These are phyloP conservation scores for Globisporangium barbulae DNA, from an alignment of 352 stramenopile species.

Conservation along the genomic window DNA sequence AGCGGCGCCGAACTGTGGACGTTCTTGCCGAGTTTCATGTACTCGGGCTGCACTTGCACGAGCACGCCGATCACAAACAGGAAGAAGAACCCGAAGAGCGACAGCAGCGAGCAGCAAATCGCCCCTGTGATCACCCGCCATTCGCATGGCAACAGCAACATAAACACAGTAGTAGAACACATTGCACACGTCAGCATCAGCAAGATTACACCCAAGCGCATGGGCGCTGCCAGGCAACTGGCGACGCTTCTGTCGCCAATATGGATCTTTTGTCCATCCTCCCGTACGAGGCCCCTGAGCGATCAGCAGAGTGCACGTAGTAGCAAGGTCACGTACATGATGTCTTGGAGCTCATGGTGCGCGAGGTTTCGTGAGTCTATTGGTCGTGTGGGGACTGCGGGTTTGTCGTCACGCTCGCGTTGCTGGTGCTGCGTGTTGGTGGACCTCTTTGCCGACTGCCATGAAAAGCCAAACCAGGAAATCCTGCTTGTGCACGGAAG, in stretches of 20 bases:
- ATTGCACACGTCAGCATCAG: neutral
- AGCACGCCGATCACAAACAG: slow-evolving; percentile 60
- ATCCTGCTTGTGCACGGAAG: neutral
- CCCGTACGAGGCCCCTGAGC: neutral
- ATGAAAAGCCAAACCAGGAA: slow-evolving; percentile 11
- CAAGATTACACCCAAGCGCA: neutral
- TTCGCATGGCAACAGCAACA: neutral
- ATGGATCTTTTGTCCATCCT: slow-evolving; percentile 8
- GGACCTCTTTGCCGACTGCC: slow-evolving; percentile 6
- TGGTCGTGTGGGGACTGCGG: neutral
- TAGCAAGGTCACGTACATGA: slow-evolving; percentile 27
- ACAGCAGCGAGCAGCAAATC: slow-evolving; percentile 74
- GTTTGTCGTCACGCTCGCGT: neutral
- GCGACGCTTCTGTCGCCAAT: neutral
- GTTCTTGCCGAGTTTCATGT: slow-evolving; percentile 81
- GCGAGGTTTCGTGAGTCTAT: neutral
- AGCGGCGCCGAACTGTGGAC: slow-evolving; percentile 58
- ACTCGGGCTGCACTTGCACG: slow-evolving; percentile 75
- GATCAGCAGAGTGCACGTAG: too few species aligned
- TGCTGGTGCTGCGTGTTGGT: neutral
- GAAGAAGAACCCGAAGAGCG: slow-evolving; percentile 73
- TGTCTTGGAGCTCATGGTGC: slow-evolving; percentile 30
- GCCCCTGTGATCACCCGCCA: slow-evolving; percentile 32
- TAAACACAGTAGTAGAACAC: neutral
- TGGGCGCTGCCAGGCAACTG: neutral